Evolutionary conservation across 108 stramenopile genomes (phyloP), one percentile per base, ranked within the genome.

Genomic region (Nitzschia sp.): DNA sequence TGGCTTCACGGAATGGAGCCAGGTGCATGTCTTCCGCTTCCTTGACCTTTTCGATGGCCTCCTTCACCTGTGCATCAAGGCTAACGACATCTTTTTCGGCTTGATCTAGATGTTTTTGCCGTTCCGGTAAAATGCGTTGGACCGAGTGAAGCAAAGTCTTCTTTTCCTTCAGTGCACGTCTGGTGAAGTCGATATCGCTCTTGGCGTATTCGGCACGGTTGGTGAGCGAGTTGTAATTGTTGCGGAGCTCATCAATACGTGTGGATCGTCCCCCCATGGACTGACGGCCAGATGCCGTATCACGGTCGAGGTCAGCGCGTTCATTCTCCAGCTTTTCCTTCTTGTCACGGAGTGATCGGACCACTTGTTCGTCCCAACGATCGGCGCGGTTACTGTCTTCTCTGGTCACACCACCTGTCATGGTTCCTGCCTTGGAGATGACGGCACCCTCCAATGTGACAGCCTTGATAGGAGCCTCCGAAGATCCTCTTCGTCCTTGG

Each of bases 401-500:
- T 57, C 76, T 79, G 51, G 60, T 60, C 12, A 86, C 81, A 53
- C 98, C 98, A 8, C 98, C 98, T 8, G 97, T 99, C 96, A 99
- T 99, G 53, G 94, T 96, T 26, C 97, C 98, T 11, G 94, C 92
- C 79, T 97, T 98, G 80, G 86, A 86, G 64, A 99, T 97, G 52
- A 97, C 91, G 34, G 89, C 87, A 8, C 98, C 98, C 26, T 79
- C 87, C 26, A 98, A 38, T 6, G 97, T 97, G 46, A 99, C 97
- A 7, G 96, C 97, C 77, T 97, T 97, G 84, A 96, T 69, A n/a
- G 86, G 66, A 56, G 78, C 70, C 22, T 85, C 76, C 3, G 53
- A 61, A 34, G 50, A 73, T 11, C 73, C 71, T 14, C 52, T 38
- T 11, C 54, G 51, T 24, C 54, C 71, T 21, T 80, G 78, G 66